These are phyloP conservation scores for Neoboletus magnificus DNA, from an alignment of 768 basidiomycete species.

Conservation along the genomic window DNA sequence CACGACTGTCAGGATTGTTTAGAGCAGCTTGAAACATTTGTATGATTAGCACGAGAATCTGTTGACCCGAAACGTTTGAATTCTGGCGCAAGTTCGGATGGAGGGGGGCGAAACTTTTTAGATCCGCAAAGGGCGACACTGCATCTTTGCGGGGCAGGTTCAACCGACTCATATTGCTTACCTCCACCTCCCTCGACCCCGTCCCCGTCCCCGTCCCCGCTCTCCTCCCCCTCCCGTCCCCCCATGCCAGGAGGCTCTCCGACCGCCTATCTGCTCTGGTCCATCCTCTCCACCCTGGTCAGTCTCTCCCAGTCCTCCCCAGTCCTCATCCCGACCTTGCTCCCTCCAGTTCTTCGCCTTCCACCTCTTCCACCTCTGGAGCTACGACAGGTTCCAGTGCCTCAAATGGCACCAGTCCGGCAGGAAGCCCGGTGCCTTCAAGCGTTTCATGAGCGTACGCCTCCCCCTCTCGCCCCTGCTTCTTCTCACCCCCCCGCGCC, in stretches of 20 bases:
- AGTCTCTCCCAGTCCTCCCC: slow-evolving; percentile 23
- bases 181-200: too few relatives aligned
- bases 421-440: slow-evolving; percentile 80
- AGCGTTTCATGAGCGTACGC: slow-evolving; percentile 84
- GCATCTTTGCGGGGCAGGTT: slow-evolving; percentile 25
- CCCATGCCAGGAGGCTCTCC: slow-evolving; percentile 73
- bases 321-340: neutral
- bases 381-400: slow-evolving; percentile 74
- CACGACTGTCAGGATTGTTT: slow-evolving; percentile 33
- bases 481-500: slow-evolving; percentile 24
- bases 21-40: neutral
- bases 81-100: neutral
- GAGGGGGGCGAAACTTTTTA: neutral
- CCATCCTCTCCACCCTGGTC: slow-evolving; percentile 63
- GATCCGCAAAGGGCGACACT: neutral
- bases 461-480: neutral
- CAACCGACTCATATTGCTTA: too few relatives aligned
- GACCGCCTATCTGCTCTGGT: slow-evolving; percentile 74
- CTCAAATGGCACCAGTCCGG: slow-evolving; percentile 65
- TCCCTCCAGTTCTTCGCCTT: slow-evolving; percentile 57
- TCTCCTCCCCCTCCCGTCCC: neutral
- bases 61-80: neutral
- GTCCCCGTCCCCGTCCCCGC: slow-evolving; percentile 2
- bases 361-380: slow-evolving; percentile 74
- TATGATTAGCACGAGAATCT: neutral